Evolutionary conservation across 1,284 basidiomycete genomes (phyloP), one percentile per base, ranked within the genome.

Genomic region (Coniferiporia sulphurascens): DNA sequence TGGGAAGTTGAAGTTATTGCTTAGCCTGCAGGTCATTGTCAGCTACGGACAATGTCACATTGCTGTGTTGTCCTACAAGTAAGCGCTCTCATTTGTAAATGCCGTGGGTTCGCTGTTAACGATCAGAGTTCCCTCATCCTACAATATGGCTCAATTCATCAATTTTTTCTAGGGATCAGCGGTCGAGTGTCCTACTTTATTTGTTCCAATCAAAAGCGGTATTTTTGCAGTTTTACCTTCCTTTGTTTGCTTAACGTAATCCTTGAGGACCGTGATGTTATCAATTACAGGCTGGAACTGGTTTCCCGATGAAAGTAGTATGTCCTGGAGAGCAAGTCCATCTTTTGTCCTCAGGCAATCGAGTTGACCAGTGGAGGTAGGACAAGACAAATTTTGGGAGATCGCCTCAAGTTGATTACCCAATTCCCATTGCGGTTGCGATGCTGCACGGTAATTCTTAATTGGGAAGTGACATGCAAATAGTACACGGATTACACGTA

Each of bases 271-370:
- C 0, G 75, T 76, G 46, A 77, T 66, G 61, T 76, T 76, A 59
- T 78, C 76, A 4, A 73, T 75, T 1, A 77, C 74, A 27, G 76
- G 76, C 61, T 77, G 76, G 62, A 76, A 76, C 64, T 77, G 75
- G 12, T 71, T 68, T 15, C 71, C 73, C 21, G 73, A 74, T 6
- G 68, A 68, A 6, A 77, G 58, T 13, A 75, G 63, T 3, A 70
- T 68, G 36, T 67, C 63, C 59, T 72, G 69, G 32, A 76, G 63
- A 10, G 72, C 70, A 3, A 65, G 49, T 2, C 69, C 74, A 13
- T 71, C 67, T 56, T 74, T 74, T 10, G 50, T 71, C 19, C 76
- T 66, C 41, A 78, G 65, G 61, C 76, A 78, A 52, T 72, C 72
- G 3, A 78, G 68, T 41, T 71, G 68, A 1, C 75, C 74, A 9